These are phyloP conservation scores for Neocatenulostroma microsporum DNA, from an alignment of 2,329 filamentous ascomycete species.

Conservation along the genomic window DNA sequence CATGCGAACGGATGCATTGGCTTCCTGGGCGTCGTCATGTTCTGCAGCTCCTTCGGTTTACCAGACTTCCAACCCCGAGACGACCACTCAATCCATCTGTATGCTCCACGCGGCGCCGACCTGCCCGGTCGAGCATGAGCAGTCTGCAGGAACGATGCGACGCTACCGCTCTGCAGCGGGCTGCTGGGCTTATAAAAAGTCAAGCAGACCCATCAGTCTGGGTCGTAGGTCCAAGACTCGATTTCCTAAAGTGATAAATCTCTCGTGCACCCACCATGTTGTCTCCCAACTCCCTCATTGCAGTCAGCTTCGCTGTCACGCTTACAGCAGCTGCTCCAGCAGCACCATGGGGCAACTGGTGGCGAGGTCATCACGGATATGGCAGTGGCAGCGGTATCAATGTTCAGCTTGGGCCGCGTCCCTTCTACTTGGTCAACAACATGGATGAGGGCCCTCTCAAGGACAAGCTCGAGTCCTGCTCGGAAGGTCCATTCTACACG, in stretches of 20 bases:
- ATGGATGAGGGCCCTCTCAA: slow-evolving; percentile 56
- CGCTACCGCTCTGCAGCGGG: too few relatives aligned
- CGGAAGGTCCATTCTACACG: slow-evolving; percentile 46
- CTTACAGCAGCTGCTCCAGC: background rate
- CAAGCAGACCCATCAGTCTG: too few relatives aligned
- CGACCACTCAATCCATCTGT: too few relatives aligned
- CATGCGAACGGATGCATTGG: too few relatives aligned
- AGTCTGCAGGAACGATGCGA: slow-evolving; percentile 3
- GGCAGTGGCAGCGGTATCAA: slow-evolving; percentile 10
- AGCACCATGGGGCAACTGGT: slow-evolving; percentile 2
- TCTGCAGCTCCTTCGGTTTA: too few relatives aligned
- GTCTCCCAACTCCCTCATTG: background rate
- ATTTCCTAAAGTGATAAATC: too few relatives aligned
- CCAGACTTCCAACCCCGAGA: too few relatives aligned
- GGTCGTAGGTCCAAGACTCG: too few relatives aligned
- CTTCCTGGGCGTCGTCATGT: too few relatives aligned
- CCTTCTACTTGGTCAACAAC: slow-evolving; percentile 56
- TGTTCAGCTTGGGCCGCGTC: slow-evolving; percentile 55
- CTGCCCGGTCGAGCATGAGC: too few relatives aligned
- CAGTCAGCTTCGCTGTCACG: background rate
- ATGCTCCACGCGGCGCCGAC: too few relatives aligned
- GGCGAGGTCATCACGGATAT: background rate
- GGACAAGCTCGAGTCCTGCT: slow-evolving; percentile 51
- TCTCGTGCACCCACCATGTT: background rate
- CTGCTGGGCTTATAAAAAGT: too few relatives aligned